Evolutionary conservation across 2,329 filamentous ascomycete genomes (phyloP).

Genomic region (Colletotrichum spaethianum): DNA sequence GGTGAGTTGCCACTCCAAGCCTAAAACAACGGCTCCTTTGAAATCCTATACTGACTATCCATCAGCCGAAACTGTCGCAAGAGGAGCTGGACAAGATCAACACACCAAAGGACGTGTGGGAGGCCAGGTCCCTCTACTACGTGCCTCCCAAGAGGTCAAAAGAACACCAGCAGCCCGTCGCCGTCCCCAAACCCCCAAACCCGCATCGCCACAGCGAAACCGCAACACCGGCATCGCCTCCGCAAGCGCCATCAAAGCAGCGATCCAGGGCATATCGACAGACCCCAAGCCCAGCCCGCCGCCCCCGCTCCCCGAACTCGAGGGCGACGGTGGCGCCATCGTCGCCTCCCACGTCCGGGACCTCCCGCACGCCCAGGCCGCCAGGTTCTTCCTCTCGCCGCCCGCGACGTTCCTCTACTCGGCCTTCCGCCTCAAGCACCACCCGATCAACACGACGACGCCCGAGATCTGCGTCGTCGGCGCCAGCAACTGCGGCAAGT

Average conservation of each 20-base stretch:
- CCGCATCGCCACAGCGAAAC: neutral
- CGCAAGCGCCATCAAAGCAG: constrained; percentile 4
- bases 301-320: neutral
- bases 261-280: neutral
- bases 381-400: constrained; percentile 31
- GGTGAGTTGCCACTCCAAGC: neutral
- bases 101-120: constrained; percentile 16
- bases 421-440: constrained; percentile 62
- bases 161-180: constrained; percentile 1
- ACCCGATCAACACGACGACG: constrained; percentile 65
- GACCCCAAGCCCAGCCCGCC: neutral
- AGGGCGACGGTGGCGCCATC: constrained; percentile 26
- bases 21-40: too few species aligned
- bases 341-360: neutral
- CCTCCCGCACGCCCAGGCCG: constrained; percentile 12
- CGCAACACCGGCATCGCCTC: neutral
- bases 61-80: constrained; percentile 18
- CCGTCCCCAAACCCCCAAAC: neutral
- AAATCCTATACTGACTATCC: neutral
- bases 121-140: constrained; percentile 31
- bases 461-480: constrained; percentile 83
- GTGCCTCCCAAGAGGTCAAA: constrained; percentile 17
- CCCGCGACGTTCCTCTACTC: constrained; percentile 62
- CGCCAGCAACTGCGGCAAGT: constrained; percentile 92
- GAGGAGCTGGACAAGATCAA: constrained; percentile 29